Conservation (phyloP, 1,284 basidiomycete genomes). For the Papiliotrema flavescens region DNA sequence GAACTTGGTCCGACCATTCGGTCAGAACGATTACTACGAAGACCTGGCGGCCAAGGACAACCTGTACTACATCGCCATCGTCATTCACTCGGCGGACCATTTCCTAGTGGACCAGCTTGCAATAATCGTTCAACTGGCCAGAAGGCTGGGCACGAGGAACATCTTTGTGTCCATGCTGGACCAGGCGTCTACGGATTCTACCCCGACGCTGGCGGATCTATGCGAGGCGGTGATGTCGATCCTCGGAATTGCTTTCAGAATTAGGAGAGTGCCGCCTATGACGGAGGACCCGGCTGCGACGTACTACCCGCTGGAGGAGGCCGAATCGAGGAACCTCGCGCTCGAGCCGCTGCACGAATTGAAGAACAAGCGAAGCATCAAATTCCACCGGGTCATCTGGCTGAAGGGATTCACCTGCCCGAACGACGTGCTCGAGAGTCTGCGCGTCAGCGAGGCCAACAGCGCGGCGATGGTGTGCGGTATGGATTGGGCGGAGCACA, state of each 20-base stretch:
- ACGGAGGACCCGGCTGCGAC: conserved; percentile 76
- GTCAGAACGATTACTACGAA: conserved; percentile 80
- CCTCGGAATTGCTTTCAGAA: conserved; percentile 84
- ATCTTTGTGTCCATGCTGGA: conserved; percentile 95
- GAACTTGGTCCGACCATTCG: conserved; percentile 82
- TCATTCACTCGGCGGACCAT: conserved; percentile 93
- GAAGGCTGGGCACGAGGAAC: conserved; percentile 77
- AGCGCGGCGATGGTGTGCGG: conserved; percentile 94
- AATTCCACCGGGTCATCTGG: conserved; percentile 88
- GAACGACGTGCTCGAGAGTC: conserved; percentile 89
- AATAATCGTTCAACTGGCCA: conserved; percentile 87
- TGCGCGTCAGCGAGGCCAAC: conserved; percentile 81
- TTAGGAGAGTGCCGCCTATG: conserved; percentile 80
- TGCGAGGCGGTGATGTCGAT: conserved; percentile 88
- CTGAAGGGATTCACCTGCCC: conserved; percentile 96
- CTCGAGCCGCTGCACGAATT: conserved; percentile 87
- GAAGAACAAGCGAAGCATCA: conserved; percentile 66
- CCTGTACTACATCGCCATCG: conserved; percentile 88
- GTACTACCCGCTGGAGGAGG: conserved; percentile 91
- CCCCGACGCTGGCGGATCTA: conserved; percentile 83
- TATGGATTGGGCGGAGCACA: conserved; percentile 97
- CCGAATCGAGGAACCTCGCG: conserved; percentile 82
- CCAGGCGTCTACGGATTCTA: conserved; percentile 87
- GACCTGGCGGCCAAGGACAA: conserved; percentile 75
- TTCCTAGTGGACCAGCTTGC: conserved; percentile 95